These are phyloP conservation scores for Cercophora newfieldiana DNA, from an alignment of 495 filamentous ascomycete genomes.

Conservation along the genomic window DNA sequence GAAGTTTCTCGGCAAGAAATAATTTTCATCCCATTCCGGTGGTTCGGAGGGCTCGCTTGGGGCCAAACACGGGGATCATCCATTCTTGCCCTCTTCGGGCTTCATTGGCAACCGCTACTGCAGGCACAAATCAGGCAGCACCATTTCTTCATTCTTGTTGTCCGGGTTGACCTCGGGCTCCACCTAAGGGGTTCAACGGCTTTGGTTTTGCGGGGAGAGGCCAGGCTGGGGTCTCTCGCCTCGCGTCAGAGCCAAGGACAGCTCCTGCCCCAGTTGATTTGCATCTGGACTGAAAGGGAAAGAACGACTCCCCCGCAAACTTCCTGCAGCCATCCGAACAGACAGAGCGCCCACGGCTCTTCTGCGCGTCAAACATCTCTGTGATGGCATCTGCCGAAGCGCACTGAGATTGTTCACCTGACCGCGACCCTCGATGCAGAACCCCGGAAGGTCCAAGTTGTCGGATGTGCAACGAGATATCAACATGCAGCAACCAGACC, in stretches of 20 bases:
- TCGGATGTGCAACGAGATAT: not conserved
- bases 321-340: not conserved
- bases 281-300: not conserved
- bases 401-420: not conserved
- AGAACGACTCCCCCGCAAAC: not conserved
- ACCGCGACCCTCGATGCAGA: not conserved
- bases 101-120: not conserved
- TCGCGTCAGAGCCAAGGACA: not conserved
- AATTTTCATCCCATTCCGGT: not conserved
- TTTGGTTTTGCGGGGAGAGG: not conserved
- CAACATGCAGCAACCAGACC: not conserved
- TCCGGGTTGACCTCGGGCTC: not conserved
- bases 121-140: constrained; percentile 3
- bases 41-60: not conserved
- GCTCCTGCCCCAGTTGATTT: not conserved
- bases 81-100: not conserved
- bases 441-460: not conserved
- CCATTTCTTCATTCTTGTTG: not conserved
- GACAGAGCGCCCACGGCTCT: not conserved
- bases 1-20: not conserved
- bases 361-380: not conserved
- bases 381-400: not conserved
- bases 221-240: not conserved
- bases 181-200: not conserved
- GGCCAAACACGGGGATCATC: not conserved